These are phyloP conservation scores for Hanseniaspora taiwanica DNA, from an alignment of 805 yeast species.

Conservation along the genomic window DNA sequence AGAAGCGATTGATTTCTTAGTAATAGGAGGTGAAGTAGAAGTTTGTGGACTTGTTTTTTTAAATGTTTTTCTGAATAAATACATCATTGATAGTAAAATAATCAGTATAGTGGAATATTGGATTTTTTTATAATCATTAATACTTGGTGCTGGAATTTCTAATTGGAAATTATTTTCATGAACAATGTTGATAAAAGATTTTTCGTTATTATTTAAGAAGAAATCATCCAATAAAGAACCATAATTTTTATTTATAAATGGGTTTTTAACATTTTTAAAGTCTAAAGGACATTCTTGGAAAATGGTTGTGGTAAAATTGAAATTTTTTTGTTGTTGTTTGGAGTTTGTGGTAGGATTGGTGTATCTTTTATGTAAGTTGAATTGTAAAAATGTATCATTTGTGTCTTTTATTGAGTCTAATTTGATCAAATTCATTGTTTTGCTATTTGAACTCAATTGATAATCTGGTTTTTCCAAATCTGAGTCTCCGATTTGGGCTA, in stretches of 20 bases:
- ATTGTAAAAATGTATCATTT: constrained; percentile 13
- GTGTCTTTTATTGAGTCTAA: neutral
- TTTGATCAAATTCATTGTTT: constrained; percentile 2
- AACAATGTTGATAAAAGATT: neutral
- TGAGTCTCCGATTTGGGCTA: constrained; percentile 38
- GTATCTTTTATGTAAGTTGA: constrained; percentile 42
- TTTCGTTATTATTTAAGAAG: neutral
- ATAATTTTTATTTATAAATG: constrained; percentile 2
- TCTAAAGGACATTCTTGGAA: constrained; percentile 36
- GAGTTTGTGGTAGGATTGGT: constrained; percentile 23
- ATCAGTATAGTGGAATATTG: constrained; percentile 25
- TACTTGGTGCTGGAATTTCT: constrained; percentile 31
- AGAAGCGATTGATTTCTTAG: too few species aligned
- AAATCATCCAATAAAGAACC: neutral
- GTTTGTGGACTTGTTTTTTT: constrained; percentile 4
- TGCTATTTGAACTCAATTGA: constrained; percentile 15
- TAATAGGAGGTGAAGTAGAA: too few species aligned
- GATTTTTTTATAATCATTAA: constrained; percentile 17
- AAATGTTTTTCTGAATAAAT: constrained; percentile 19
- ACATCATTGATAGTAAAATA: constrained; percentile 24
- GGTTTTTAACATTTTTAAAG: constrained; percentile 1
- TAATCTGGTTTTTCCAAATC: constrained; percentile 47
- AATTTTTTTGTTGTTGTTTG: constrained; percentile 8
- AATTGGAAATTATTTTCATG: constrained; percentile 7
- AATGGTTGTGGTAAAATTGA: constrained; percentile 27